Base-by-base conservation (phyloP, 2,329 filamentous ascomycete species). In the Xylaria multiplex region DNA sequence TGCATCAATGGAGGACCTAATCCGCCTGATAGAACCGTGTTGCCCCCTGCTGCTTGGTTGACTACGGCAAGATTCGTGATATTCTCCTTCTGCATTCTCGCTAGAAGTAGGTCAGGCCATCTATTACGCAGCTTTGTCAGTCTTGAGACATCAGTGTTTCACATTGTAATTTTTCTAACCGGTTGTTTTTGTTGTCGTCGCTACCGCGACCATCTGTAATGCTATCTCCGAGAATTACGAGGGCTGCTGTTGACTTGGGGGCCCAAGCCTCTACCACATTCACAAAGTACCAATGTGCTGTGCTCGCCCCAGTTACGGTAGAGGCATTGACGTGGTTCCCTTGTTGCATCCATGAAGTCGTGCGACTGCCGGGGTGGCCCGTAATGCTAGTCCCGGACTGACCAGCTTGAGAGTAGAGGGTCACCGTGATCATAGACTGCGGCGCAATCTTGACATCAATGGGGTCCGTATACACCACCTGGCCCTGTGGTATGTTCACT, bases 21-120 rank as follows among this genome's bases (percentile, higher is more conserved):
- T 0, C 89, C 86, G 58, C 89, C 88, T 9, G 79, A 78, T 0
- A 91, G 82, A 2, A 91, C 82, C 0, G 87, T 80, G 76, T 91
- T 91, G n/a, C 89, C 90, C 50, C 89, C 89, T 0, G 89, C 89
- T 1, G 88, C 89, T 76, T 91, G 86, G 78, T 91, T 91, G 68
- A 84, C 80, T 13, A 91, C 77, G 13, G 83, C 83, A 57, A 91
- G 82, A 66, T 84, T 78, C 24, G 77, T 79, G 53, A 84, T 83
- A 13, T 75, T 73, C 53, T 81, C 74, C 69, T 82, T 73, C 72
- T 86, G 82, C 80, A 89, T 77, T 62, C 81, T 81, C 13, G 79
- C 78, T 32, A 87, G 78, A 16, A 90, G 78, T 0, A 86, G 78
- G 71, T 89, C 85, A 2, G 87, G 84, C 87, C 87, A 89, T 42